Base-by-base conservation (phyloP, 805 yeast species). In the Kazachstania taianensis region DNA sequence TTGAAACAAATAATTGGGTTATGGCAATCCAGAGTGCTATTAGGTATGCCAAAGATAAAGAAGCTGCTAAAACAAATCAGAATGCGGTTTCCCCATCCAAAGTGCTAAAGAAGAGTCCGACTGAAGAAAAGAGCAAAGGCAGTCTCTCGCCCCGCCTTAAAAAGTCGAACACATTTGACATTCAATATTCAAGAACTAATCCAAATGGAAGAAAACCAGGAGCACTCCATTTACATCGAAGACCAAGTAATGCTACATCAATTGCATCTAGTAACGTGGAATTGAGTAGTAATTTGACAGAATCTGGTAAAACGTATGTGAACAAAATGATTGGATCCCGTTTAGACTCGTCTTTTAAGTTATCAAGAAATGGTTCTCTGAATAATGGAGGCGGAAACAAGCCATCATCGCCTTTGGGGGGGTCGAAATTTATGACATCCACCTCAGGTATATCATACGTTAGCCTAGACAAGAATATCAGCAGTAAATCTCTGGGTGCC, bases 1-100 rank as follows among this genome's bases (percentile, higher is more conserved):
- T 81, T 7, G 98, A 92, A 58, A 85, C 96, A 0, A 89, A 82
- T 52, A 72, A 94, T 48, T 92, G 99, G 99, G 96, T 92, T 6
- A 86, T 96, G 96, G 81, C 92, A 3, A 69, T 92, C 35, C 94
- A 85, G 56, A 85, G 84, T 46, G 94, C 98, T 2, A 86, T 89
- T 24, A 78, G 94, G 34, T 73, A 70, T 42, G 82, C 94, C 5
- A 82, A 83, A 49, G 96, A 86, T 55, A 63, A 60, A 31, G 70
- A 68, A 32, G 57, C 61, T 46, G 18, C 43, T 26, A 45, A 37
- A 20, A 53, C 43, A 30, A 37, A 33, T 5, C 35, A 31, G 7
- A 33, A 5, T 6, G 25, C 33, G 7, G 40, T 41, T 19, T 38
- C 53, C 19, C 53, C 56, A 16, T 38, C 49, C 8, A 38, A 41